Evolutionary conservation across 2,329 filamentous ascomycete species (phyloP).

Genomic region (Aspergillus pseudoterreus): DNA sequence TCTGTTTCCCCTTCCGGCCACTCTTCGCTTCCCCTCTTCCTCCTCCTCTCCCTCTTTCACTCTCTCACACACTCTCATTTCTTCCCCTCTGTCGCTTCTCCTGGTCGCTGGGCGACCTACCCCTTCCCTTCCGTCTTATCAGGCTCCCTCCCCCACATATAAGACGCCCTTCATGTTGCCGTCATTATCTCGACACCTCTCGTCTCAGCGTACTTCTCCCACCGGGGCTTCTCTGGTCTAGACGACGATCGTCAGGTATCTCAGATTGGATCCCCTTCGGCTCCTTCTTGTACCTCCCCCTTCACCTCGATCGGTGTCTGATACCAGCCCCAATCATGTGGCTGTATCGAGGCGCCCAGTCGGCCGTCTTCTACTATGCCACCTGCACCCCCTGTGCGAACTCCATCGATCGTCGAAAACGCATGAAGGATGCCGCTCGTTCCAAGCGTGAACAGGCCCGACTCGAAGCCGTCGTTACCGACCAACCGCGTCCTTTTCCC

Average conservation of each 20-base stretch:
- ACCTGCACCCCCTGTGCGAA: slow-evolving; percentile 61
- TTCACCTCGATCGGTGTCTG: neutral
- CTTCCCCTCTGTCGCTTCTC: slow-evolving; percentile 5
- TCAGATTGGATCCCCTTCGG: neutral
- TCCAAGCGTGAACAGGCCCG: slow-evolving; percentile 64
- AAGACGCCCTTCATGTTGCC: slow-evolving; percentile 35
- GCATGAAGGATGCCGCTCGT: slow-evolving; percentile 66
- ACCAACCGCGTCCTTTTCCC: slow-evolving; percentile 70
- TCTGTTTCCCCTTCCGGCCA: slow-evolving; percentile 4
- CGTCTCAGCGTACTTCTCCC: neutral
- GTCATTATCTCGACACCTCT: slow-evolving; percentile 21
- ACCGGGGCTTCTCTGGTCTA: slow-evolving; percentile 18
- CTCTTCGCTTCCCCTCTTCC: neutral
- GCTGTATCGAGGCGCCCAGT: slow-evolving; percentile 48
- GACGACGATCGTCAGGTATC: slow-evolving; percentile 9
- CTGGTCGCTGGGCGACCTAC: slow-evolving; percentile 27
- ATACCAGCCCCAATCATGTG: slow-evolving; percentile 33
- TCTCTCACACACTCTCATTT: slow-evolving; percentile 2
- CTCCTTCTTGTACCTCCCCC: slow-evolving; percentile 2
- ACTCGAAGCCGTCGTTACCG: slow-evolving; percentile 53
- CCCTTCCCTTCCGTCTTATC: slow-evolving; percentile 13
- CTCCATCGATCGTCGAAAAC: slow-evolving; percentile 64
- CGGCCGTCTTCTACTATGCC: slow-evolving; percentile 49
- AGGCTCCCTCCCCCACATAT: slow-evolving; percentile 7
- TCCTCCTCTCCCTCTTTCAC: neutral